A percentile compares a stretch with the other conserved stretches of the same genome.
Conservation (phyloP, 768 basidiomycete genomes). For the Suillus discolor region DNA sequence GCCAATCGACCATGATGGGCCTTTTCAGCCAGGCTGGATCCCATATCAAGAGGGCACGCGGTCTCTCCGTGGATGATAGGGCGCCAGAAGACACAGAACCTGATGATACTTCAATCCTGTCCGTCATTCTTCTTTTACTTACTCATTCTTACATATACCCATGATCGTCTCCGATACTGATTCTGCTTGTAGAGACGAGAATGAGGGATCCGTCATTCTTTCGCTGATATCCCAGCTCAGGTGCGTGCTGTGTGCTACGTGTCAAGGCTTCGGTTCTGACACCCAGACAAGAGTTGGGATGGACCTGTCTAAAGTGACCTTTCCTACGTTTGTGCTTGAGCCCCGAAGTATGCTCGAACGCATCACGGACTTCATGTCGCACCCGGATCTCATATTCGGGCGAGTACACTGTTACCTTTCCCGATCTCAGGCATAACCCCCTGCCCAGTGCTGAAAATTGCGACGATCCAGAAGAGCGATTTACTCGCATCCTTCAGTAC, state of each 20-base stretch:
- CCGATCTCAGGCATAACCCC: constrained; percentile 8
- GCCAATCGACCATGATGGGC: constrained; percentile 64
- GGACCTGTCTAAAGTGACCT: constrained; percentile 94
- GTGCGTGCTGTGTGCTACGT: constrained; percentile 39
- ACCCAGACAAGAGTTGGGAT: constrained; percentile 75
- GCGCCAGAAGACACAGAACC: constrained; percentile 82
- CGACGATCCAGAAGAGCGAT: constrained; percentile 85
- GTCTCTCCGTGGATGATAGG: constrained; percentile 64
- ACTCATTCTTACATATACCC: constrained; percentile 25
- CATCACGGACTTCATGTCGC: constrained; percentile 99
- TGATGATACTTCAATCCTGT: constrained; percentile 90
- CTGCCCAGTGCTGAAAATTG: constrained; percentile 72
- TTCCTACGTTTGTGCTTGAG: constrained; percentile 94
- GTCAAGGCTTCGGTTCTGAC: constrained; percentile 1
- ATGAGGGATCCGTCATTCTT: constrained; percentile 89
- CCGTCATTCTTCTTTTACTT: constrained; percentile 39
- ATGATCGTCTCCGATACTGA: constrained; percentile 38
- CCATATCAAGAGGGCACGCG: constrained; percentile 70
- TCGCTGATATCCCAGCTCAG: constrained; percentile 88
- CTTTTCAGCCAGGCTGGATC: constrained; percentile 72
- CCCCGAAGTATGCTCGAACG: constrained; percentile 97
- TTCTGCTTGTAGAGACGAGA: constrained; percentile 70
- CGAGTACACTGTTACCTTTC: constrained; percentile 39
- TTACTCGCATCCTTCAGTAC: constrained; percentile 88
- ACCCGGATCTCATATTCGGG: constrained; percentile 97